These are phyloP conservation scores for Cucumis hystrix DNA, from an alignment of 306 rosid genomes.

Conservation along the genomic window DNA sequence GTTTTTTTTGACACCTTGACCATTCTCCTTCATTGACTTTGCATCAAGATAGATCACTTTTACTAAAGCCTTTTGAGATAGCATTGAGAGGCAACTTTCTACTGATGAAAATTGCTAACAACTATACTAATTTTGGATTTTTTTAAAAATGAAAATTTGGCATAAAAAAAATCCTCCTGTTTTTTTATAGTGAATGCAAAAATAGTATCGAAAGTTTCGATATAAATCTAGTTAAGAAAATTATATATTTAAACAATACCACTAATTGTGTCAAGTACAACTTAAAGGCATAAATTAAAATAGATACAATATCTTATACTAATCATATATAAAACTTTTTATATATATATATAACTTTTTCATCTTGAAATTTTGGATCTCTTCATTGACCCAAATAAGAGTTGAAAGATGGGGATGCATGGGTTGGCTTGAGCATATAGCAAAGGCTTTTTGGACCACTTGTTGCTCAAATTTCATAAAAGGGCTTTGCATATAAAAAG, in stretches of 20 bases:
- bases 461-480: neutral
- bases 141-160: too few relatives aligned
- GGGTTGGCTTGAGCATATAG: neutral
- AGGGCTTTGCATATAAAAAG: neutral
- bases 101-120: too few relatives aligned
- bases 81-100: too few relatives aligned
- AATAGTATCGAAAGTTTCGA: neutral
- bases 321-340: neutral
- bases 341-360: too few relatives aligned
- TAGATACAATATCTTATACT: neutral
- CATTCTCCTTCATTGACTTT: too few relatives aligned
- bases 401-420: neutral
- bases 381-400: neutral
- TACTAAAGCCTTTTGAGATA: too few relatives aligned
- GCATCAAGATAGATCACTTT: too few relatives aligned
- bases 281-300: neutral
- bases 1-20: too few relatives aligned
- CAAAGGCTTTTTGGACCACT: slow-evolving; percentile 1
- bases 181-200: neutral
- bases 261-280: neutral
- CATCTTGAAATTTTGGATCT: neutral
- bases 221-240: too few relatives aligned
- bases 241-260: neutral
- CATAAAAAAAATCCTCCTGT: too few relatives aligned
- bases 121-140: too few relatives aligned